Conservation (phyloP, 805 yeast species). For the Metschnikowia reukaufii region DNA sequence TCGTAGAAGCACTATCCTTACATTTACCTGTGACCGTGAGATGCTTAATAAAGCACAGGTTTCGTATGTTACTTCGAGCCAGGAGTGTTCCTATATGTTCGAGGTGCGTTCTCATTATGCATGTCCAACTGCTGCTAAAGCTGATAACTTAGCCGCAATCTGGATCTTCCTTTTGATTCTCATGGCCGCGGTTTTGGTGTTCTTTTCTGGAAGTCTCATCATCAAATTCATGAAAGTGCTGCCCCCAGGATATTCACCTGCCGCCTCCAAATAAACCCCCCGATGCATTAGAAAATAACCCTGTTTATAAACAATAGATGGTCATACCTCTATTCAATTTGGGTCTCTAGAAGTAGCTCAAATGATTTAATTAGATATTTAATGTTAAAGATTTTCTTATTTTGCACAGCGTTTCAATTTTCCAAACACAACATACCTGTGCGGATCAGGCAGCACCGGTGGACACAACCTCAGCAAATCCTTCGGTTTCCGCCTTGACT, state of each 20-base stretch:
- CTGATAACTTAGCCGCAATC: slow-evolving; percentile 23
- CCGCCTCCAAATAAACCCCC: slow-evolving; percentile 1
- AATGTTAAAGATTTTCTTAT: neutral
- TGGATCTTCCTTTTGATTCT: slow-evolving; percentile 60
- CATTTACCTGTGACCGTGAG: slow-evolving; percentile 79
- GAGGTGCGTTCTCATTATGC: slow-evolving; percentile 85
- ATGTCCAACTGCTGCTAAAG: slow-evolving; percentile 60
- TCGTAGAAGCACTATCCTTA: slow-evolving; percentile 62
- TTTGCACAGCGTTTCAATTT: neutral
- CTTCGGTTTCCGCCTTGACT: slow-evolving; percentile 47
- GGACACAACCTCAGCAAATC: slow-evolving; percentile 21
- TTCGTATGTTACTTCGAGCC: slow-evolving; percentile 65
- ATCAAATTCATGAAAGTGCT: slow-evolving; percentile 21
- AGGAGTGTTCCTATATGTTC: slow-evolving; percentile 80
- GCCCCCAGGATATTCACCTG: slow-evolving; percentile 6
- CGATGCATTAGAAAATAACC: no score
- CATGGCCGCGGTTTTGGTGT: slow-evolving; percentile 43
- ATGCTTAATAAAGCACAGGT: slow-evolving; percentile 63
- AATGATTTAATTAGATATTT: neutral
- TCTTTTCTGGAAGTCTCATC: slow-evolving; percentile 39
- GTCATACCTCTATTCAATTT: no score
- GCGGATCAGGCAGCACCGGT: slow-evolving; percentile 6
- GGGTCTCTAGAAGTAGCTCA: no score
- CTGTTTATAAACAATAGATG: no score
- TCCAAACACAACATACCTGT: neutral